Evolutionary conservation across 192 early-diverging fungal species (phyloP).

Genomic region (Podila epicladia): DNA sequence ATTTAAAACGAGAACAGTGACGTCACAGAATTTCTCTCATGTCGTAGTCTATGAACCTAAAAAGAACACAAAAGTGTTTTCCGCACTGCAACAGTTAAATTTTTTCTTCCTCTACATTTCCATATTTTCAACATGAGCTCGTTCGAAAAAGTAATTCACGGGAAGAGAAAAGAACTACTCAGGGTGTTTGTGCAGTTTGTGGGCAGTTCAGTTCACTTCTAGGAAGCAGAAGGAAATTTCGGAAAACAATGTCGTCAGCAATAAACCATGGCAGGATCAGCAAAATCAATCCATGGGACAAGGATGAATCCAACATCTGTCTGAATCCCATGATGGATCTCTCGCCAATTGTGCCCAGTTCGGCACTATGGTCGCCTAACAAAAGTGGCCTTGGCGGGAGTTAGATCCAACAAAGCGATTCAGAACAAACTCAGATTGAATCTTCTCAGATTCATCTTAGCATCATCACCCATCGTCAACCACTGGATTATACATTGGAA

Average conservation of each 20-base stretch:
- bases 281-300: neutral
- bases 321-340: neutral
- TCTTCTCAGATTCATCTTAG: too few species aligned
- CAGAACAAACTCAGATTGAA: too few species aligned
- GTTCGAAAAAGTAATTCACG: conserved; percentile 50
- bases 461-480: neutral
- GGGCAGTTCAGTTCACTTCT: too few species aligned
- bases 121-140: conserved; percentile 55
- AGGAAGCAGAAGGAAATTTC: neutral
- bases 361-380: too few species aligned
- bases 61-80: conserved; percentile 30
- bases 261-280: neutral
- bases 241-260: too few species aligned
- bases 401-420: too few species aligned
- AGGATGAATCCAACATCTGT: neutral
- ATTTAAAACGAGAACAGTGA: neutral
- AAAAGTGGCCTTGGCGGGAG: too few species aligned
- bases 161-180: conserved; percentile 2
- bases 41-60: neutral
- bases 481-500: neutral
- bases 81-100: conserved; percentile 12
- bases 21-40: neutral
- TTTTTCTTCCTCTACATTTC: conserved; percentile 49
- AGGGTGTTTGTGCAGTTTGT: neutral
- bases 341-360: neutral